phyloP scores from a whole-genome alignment of 306 rosid species.

The Trifolium dubium region DNA sequence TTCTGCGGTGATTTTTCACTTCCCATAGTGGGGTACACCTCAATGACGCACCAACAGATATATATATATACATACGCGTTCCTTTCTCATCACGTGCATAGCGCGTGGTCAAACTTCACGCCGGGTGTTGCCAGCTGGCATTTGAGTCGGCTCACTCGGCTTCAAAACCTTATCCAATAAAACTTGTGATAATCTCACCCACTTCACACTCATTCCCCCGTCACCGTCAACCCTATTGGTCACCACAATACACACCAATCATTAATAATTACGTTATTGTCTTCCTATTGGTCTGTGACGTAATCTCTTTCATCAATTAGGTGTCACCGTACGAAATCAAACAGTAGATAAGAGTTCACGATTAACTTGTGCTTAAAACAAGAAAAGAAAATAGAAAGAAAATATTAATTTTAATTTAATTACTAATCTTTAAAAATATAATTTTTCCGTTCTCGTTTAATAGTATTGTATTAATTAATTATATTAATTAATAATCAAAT shows the following conservation, averaged over 20 bases:
- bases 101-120: conserved; percentile 47
- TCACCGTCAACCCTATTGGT: conserved; percentile 38
- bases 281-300: conserved; percentile 45
- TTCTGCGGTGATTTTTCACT: conserved; percentile 47
- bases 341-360: conserved; percentile 41
- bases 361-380: conserved; percentile 46
- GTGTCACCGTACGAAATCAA: conserved; percentile 20
- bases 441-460: conserved; percentile 4
- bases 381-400: conserved; percentile 1
- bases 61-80: conserved; percentile 31
- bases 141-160: conserved; percentile 44
- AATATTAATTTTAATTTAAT: neutral
- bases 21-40: conserved; percentile 27
- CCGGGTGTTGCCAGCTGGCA: conserved; percentile 55
- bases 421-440: neutral
- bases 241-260: neutral
- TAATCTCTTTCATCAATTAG: neutral
- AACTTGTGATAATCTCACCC: conserved; percentile 30
- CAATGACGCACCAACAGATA: conserved; percentile 41
- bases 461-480: conserved; percentile 6
- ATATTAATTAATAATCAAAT: too few relatives aligned
- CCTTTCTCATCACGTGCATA: conserved; percentile 36
- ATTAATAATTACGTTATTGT: conserved; percentile 16
- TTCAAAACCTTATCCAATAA: conserved; percentile 54
- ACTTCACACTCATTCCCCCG: neutral